Evolutionary conservation across 176 grass and related monocot species (phyloP).

Genomic region (Zoysia pacifica): DNA sequence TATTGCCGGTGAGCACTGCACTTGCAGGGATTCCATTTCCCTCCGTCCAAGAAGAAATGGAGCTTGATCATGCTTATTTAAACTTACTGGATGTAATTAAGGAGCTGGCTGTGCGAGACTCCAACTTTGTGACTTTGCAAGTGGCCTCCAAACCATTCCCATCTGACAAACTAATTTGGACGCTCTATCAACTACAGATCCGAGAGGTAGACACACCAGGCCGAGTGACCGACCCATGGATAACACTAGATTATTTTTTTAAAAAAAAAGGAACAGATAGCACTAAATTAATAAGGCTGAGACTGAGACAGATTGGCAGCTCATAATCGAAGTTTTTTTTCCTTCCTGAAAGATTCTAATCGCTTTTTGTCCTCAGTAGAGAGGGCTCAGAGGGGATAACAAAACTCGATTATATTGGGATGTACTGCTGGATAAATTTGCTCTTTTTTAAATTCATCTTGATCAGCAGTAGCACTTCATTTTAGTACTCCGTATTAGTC

Average conservation of each 20-base stretch:
- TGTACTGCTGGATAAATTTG: too few relatives aligned
- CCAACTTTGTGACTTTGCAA: background rate
- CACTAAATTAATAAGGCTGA: background rate
- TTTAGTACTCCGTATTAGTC: background rate
- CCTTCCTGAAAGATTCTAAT: background rate
- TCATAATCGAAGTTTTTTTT: background rate
- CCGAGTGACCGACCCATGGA: background rate
- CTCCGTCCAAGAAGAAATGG: background rate
- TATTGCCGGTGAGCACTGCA: background rate
- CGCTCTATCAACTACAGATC: background rate
- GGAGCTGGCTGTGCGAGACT: background rate
- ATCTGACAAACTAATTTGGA: background rate
- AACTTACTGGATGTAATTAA: background rate
- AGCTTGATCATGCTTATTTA: background rate
- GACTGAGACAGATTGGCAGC: constrained; percentile 25
- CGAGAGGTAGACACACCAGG: background rate
- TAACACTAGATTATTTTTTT: too few relatives aligned
- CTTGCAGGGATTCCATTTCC: background rate
- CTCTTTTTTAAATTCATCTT: too few relatives aligned
- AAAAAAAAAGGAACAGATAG: background rate
- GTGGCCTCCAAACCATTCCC: background rate
- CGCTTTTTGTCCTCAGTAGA: background rate
- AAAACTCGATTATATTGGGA: too few relatives aligned
- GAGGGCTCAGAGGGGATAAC: too few relatives aligned
- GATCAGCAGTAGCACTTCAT: too few relatives aligned